Evolutionary conservation across 2,329 filamentous ascomycete genomes (phyloP).

Genomic region (Neofusicoccum cordaticola): DNA sequence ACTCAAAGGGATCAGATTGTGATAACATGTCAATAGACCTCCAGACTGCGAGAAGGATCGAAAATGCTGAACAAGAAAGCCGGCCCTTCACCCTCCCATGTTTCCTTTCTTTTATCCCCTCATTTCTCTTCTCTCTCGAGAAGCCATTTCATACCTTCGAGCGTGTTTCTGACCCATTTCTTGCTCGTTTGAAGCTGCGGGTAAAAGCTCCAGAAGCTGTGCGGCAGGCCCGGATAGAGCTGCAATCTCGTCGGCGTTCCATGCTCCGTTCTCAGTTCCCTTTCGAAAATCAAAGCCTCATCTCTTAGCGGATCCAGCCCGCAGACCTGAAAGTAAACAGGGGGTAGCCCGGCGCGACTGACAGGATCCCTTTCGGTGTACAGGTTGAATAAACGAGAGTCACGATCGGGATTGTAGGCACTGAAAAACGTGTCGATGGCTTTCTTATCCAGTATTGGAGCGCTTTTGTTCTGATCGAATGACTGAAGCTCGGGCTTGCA

Average conservation of each 20-base stretch:
- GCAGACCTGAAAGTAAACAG: slow-evolving; percentile 50
- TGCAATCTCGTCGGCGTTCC: slow-evolving; percentile 46
- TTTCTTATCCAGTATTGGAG: slow-evolving; percentile 19
- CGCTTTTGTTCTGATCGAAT: slow-evolving; percentile 22
- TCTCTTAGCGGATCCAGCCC: slow-evolving; percentile 52
- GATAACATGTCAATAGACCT: background rate
- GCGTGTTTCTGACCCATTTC: slow-evolving; percentile 14
- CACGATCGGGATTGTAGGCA: slow-evolving; percentile 31
- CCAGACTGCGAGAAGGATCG: background rate
- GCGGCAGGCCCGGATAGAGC: slow-evolving; percentile 43
- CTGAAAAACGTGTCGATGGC: slow-evolving; percentile 17
- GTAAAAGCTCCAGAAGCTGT: slow-evolving; percentile 39
- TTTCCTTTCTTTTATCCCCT: background rate
- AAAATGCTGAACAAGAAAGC: background rate
- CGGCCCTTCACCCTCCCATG: background rate
- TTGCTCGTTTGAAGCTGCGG: slow-evolving; percentile 28
- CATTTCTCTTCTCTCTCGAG: background rate
- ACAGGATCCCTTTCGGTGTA: background rate
- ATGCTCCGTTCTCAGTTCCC: slow-evolving; percentile 44
- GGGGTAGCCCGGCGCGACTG: slow-evolving; percentile 34
- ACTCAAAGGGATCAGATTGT: background rate
- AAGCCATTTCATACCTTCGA: slow-evolving; percentile 7
- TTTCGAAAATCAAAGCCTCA: slow-evolving; percentile 53
- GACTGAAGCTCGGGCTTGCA: slow-evolving; percentile 21
- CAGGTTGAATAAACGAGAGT: slow-evolving; percentile 27